phyloP scores from a whole-genome alignment of 441 rosid genomes.

The Populus hybrid region DNA sequence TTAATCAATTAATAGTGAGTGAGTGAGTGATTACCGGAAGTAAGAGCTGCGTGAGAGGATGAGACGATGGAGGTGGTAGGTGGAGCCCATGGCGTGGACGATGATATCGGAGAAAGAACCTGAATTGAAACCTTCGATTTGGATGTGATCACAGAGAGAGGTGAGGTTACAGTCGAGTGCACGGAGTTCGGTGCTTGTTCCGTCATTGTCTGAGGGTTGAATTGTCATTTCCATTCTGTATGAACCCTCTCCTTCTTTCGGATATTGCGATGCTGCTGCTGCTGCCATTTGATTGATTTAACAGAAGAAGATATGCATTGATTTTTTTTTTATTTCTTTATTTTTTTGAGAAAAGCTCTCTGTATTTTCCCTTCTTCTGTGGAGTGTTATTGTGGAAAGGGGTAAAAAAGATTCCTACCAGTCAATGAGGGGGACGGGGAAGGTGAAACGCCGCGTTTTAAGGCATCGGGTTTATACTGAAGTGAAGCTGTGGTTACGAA shows the following conservation, averaged over 20 bases:
- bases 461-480: neutral
- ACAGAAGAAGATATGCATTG: neutral
- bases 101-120: conserved; percentile 89
- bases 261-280: conserved; percentile 19
- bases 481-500: neutral
- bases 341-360: too few species aligned
- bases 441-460: neutral
- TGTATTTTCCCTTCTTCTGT: neutral
- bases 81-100: conserved; percentile 80
- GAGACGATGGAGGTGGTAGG: conserved; percentile 85
- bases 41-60: conserved; percentile 95
- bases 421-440: neutral
- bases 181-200: conserved; percentile 63
- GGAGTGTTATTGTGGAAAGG: neutral
- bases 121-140: conserved; percentile 72
- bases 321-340: too few species aligned
- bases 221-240: conserved; percentile 42
- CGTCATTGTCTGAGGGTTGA: conserved; percentile 58
- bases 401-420: neutral
- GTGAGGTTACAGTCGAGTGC: conserved; percentile 78
- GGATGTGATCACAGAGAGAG: conserved; percentile 91
- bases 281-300: conserved; percentile 12
- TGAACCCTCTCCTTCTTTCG: conserved; percentile 24
- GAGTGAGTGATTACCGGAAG: conserved; percentile 52
- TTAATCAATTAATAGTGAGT: neutral